Evolutionary conservation across 2,329 filamentous ascomycete genomes (phyloP).

Genomic region (Aphanoascus verrucosus): DNA sequence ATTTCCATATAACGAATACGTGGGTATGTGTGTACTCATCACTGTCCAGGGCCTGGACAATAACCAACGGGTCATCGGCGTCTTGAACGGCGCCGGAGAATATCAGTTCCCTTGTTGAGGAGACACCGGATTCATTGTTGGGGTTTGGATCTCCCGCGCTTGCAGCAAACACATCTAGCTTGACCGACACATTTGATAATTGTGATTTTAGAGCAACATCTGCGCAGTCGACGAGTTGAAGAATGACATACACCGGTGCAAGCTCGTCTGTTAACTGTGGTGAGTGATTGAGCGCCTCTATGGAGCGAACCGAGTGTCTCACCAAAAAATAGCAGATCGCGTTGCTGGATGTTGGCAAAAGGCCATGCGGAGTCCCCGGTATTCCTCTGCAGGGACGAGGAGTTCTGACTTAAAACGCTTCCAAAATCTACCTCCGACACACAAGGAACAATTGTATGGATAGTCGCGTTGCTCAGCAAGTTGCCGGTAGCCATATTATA

Average conservation of each 20-base stretch:
- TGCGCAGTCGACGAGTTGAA: constrained; percentile 42
- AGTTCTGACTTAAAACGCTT: constrained; percentile 25
- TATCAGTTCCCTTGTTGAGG: constrained; percentile 33
- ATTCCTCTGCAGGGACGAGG: constrained; percentile 35
- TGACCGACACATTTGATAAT: constrained; percentile 41
- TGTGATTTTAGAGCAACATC: constrained; percentile 39
- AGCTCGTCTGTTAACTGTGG: constrained; percentile 44
- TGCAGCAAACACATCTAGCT: constrained; percentile 41
- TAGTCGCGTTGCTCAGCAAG: constrained; percentile 34
- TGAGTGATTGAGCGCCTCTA: constrained; percentile 38
- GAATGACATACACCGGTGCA: constrained; percentile 41
- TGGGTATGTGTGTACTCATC: constrained; percentile 31
- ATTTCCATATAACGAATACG: constrained; percentile 37
- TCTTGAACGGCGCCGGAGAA: constrained; percentile 31
- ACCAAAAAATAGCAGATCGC: constrained; percentile 45
- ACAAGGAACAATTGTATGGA: constrained; percentile 37
- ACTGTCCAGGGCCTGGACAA: constrained; percentile 35
- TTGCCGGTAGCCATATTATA: constrained; percentile 21
- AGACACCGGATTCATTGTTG: constrained; percentile 24
- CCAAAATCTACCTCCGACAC: constrained; percentile 31
- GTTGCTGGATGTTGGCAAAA: constrained; percentile 41
- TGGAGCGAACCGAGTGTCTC: constrained; percentile 15
- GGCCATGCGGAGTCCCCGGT: constrained; percentile 35
- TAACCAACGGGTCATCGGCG: constrained; percentile 35
- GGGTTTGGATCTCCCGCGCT: constrained; percentile 33